A percentile compares a stretch with the other conserved stretches of the same genome.
Evolutionary conservation across 345 rosid species (phyloP).

Genomic region (Zanthoxylum bungeanum): DNA sequence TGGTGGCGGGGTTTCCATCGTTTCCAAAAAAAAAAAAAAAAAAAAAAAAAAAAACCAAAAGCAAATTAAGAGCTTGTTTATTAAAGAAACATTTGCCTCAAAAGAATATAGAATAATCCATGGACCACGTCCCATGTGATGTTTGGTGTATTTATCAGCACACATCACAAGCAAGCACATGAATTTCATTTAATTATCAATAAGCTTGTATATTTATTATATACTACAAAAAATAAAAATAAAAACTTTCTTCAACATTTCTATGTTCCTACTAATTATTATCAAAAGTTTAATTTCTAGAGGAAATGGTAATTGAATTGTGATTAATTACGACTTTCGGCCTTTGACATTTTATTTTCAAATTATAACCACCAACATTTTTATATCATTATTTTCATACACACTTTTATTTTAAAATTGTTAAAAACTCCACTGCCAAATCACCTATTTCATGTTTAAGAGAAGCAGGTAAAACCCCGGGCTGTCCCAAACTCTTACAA

Average conservation of each 20-base stretch:
- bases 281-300: background rate
- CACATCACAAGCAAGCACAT: background rate
- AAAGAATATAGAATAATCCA: background rate
- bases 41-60: too few species aligned
- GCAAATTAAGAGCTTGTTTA: background rate
- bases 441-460: too few species aligned
- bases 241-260: background rate
- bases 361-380: background rate
- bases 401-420: too few species aligned
- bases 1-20: too few species aligned
- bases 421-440: too few species aligned
- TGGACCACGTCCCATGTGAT: background rate
- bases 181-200: background rate
- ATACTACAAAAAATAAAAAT: too few species aligned
- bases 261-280: background rate
- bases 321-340: background rate
- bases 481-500: too few species aligned
- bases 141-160: background rate
- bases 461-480: too few species aligned
- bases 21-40: background rate
- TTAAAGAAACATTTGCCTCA: background rate
- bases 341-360: background rate
- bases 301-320: background rate
- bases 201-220: background rate
- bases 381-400: background rate